phyloP scores from a whole-genome alignment of 2,329 filamentous ascomycete species.

The Zasmidium citrigriseum region DNA sequence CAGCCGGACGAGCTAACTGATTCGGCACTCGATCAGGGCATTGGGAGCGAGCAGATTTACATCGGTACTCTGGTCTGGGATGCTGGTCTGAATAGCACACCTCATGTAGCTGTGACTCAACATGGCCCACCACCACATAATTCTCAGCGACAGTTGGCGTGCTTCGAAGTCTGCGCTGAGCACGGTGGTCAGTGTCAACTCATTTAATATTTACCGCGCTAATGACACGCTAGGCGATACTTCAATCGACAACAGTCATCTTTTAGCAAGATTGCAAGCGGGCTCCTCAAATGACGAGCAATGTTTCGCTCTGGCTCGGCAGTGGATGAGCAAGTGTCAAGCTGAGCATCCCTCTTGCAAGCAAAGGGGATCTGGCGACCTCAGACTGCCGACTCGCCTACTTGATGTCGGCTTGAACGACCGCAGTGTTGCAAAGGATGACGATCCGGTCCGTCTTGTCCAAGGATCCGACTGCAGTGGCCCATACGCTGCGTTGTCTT shows the following conservation, averaged over 20 bases:
- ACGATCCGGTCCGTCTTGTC: background rate
- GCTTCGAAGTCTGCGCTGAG: conserved; percentile 13
- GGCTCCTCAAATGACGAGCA: background rate
- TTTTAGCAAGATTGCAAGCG: background rate
- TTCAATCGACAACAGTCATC: background rate
- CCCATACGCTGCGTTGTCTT: conserved; percentile 12
- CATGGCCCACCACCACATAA: background rate
- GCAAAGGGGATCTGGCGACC: background rate
- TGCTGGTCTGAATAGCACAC: background rate
- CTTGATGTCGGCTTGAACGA: background rate
- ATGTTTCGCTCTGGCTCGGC: background rate
- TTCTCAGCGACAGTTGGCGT: conserved; percentile 4
- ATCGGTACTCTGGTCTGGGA: conserved; percentile 7
- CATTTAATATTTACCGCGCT: background rate
- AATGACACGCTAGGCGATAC: background rate
- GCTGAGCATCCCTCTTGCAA: background rate
- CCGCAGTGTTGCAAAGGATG: background rate
- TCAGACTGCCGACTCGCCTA: background rate
- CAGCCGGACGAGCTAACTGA: conserved; percentile 2
- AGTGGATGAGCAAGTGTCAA: background rate
- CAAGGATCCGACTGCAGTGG: background rate
- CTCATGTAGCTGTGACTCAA: conserved; percentile 1
- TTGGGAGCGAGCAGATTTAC: conserved; percentile 3
- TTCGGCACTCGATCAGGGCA: background rate
- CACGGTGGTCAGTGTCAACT: background rate